Evolutionary conservation across 73 alveolate species (phyloP), one percentile per base, ranked within the genome.

Genomic region (Paramecium bursaria): DNA sequence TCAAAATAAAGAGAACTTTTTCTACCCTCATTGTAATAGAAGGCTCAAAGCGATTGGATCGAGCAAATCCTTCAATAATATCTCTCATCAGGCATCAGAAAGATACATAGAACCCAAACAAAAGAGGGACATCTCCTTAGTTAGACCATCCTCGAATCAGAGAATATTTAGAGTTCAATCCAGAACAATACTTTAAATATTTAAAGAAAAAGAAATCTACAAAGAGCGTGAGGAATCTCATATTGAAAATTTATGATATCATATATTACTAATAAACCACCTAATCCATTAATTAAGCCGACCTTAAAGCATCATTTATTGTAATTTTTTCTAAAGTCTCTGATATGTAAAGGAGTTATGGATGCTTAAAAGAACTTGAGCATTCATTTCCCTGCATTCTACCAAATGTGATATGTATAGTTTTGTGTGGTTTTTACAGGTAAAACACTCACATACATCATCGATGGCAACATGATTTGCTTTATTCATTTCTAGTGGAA

Each of bases 371-470:
- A 67, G 27, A n/a, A 67, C 57, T 42, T 35, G 44, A 14, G 60
- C 82, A 67, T 67, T 67, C 82, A 67, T 67, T 30, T 67, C 53
- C 19, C 25, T 60, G 10, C 79, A 60, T 60, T 60, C 79, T 10
- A 60, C 79, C 3, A 60, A 23, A 60, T 60, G 79, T 3, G 79
- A 25, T 5, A 60, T 67, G 11, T 67, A 35, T 35, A 67, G 44
- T 67, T 67, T 31, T 39, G 82, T 14, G 44, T 67, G 82, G 44
- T 67, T 67, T 67, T 67, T 1, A 35, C 82, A 67, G 2, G 82
- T 3, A 67, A 67, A 67, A 13, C 61, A 67, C 22, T 67, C 2
- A 14, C 82, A 5, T 39, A 39, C 5, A 35, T 5, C 44, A 7
- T 1, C 11, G 4, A 61, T 0, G 4, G 5, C 19, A 22, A 61